Evolutionary conservation across 192 early-diverging fungal species (phyloP), one percentile per base, ranked within the genome.

Genomic region (Chytriomyces sp.): DNA sequence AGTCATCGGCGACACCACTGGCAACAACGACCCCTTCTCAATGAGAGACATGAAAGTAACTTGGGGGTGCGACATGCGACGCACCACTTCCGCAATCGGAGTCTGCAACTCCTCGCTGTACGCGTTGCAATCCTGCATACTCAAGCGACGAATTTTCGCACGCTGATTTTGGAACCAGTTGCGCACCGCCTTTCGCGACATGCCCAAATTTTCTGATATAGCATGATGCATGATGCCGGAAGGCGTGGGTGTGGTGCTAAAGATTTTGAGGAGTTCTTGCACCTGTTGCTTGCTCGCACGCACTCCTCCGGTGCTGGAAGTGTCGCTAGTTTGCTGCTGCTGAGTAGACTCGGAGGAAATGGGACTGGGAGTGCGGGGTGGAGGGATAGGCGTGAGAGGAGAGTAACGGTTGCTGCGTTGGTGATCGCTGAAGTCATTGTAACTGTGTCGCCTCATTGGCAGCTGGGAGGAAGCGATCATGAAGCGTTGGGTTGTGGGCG

Each of bases 91-190:
- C 44, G 14, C 44, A 49, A 19, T 19, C 44, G 12, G 14, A 2
- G 17, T 22, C 12, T 22, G 14, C 12, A 12, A 19, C 44, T 22
- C 44, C 12, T 44, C 41, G 19, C 41, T 44, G 8, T 19, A 7
- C 7, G 8, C 41, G 19, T 19, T 19, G 19, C 44, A 12, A 49
- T 22, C 22, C 2, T 49, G 44, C 12, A 49, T 49, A 12, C 14
- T 19, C 44, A 49, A 49, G 12, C 55, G 14, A 10, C 55, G 55
- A n/a, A 26, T 30, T 28, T 93, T 93, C 54, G 91, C 92, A 39
- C 92, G 85, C 31, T 90, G 81, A 78, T 93, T 93, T 75, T 93
- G 92, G 73, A 93, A 93, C 92, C 92, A 93, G 44, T 92, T 89
- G 77, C 91, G 91, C 65, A 93, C 90, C 44, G 88, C 88, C 41